A percentile compares a stretch with the other conserved stretches of the same genome.
Conservation (phyloP, 805 yeast genomes). For the Sugiyamaella valdiviana region DNA sequence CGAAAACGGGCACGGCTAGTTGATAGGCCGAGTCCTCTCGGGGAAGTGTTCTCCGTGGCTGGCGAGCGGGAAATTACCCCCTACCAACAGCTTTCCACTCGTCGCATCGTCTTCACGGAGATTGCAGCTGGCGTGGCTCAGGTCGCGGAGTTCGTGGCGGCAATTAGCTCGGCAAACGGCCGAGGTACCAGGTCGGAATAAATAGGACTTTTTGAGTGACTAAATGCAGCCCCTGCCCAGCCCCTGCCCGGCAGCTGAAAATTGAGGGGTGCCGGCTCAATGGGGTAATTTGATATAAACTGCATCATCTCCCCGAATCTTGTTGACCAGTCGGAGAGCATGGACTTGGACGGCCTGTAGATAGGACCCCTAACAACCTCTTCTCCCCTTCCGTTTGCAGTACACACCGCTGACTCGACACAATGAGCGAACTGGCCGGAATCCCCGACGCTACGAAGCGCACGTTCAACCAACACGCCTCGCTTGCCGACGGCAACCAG, state of each 20-base stretch:
- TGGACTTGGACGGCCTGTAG: neutral
- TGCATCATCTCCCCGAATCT: neutral
- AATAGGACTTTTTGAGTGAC: neutral
- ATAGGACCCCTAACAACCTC: neutral
- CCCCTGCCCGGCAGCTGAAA: neutral
- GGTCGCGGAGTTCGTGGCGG: too few relatives aligned
- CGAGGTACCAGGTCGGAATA: neutral
- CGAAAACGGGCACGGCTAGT: neutral
- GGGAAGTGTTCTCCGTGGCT: too few relatives aligned
- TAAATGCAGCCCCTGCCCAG: neutral
- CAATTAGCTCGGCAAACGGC: neutral
- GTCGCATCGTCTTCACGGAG: neutral
- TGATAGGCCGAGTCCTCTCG: too few relatives aligned
- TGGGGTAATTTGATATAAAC: neutral
- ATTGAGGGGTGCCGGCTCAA: neutral
- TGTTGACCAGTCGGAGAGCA: neutral
- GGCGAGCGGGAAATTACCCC: neutral
- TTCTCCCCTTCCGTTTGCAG: too few relatives aligned
- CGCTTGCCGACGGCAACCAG: conserved; percentile 18
- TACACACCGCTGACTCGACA: too few relatives aligned
- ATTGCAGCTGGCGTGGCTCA: neutral
- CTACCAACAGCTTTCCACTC: neutral
- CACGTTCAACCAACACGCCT: conserved; percentile 21
- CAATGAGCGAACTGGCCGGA: neutral
- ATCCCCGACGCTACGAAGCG: conserved; percentile 10